phyloP scores from a whole-genome alignment of 2,329 filamentous ascomycete genomes.

The Fusarium sp. region DNA sequence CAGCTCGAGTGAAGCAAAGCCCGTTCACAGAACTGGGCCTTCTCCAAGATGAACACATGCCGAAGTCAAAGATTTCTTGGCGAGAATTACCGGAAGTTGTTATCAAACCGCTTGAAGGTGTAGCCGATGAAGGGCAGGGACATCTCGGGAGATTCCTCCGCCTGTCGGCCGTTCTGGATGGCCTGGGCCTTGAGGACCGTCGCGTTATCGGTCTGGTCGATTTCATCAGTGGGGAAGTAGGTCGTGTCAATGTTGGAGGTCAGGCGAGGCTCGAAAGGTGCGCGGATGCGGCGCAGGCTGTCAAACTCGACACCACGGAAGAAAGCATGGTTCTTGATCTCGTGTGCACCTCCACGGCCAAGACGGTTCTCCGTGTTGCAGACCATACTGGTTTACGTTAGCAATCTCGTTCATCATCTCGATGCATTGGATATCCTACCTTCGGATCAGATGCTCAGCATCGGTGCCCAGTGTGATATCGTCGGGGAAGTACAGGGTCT shows the following conservation, averaged over 20 bases:
- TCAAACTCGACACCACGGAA: slow-evolving; percentile 98
- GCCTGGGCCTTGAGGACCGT: slow-evolving; percentile 88
- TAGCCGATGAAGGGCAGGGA: slow-evolving; percentile 80
- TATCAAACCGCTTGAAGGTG: slow-evolving; percentile 93
- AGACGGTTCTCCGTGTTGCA: slow-evolving; percentile 94
- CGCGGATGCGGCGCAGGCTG: slow-evolving; percentile 89
- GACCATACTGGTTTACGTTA: slow-evolving; percentile 74
- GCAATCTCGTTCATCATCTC: neutral
- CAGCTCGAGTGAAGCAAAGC: slow-evolving; percentile 10
- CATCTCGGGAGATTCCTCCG: slow-evolving; percentile 90
- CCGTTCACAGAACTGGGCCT: slow-evolving; percentile 38
- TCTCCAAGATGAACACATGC: slow-evolving; percentile 1
- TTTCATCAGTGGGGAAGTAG: slow-evolving; percentile 99
- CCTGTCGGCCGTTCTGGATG: slow-evolving; percentile 72
- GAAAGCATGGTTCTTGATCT: slow-evolving; percentile 95
- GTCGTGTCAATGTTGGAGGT: slow-evolving; percentile 95
- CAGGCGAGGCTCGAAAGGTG: slow-evolving; percentile 94
- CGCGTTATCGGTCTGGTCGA: slow-evolving; percentile 94
- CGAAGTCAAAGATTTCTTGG: slow-evolving; percentile 2
- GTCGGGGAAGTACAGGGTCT: slow-evolving; percentile 95
- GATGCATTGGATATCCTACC: slow-evolving; percentile 65
- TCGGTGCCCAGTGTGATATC: slow-evolving; percentile 90
- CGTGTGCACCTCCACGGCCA: slow-evolving; percentile 85
- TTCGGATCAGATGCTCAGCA: slow-evolving; percentile 91
- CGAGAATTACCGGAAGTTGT: slow-evolving; percentile 68